Base-by-base conservation (phyloP, 129 eudicot genomes). In the Lactuca sativa region DNA sequence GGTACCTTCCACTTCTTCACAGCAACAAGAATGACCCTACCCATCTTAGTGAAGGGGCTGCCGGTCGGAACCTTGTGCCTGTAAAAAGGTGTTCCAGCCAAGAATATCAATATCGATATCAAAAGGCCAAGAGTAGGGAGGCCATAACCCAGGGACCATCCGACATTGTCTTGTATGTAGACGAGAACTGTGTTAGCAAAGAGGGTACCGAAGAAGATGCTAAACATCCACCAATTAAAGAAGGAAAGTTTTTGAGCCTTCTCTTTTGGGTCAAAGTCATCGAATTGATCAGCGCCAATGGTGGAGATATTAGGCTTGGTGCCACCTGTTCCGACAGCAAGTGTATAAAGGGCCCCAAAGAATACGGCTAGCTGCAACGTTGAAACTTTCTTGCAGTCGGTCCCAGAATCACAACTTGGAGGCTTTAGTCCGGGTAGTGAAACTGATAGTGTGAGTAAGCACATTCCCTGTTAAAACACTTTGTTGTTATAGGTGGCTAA, bases 21-120 rank as follows among this genome's bases (percentile, higher is more conserved):
- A 18, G 96, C 90, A 31, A 85, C 78, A 9, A 84, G 78, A 34
- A 90, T 78, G 64, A 86, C 95, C 71, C 60, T 51, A 65, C 79
- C 86, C 95, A 90, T 89, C 75, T 69, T 86, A 21, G 92, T 86
- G 44, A 89, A 86, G 3, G 88, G 93, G 66, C 96, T 89, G 58
- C 96, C 96, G 0, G 78, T 72, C 16, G 92, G 90, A 67, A 56
- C 8, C 61, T 80, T 89, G 71, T 86, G 96, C 66, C 96, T 79
- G 30, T 89, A 89, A 56, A 74, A 86, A 9, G 83, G 88, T 5
- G 93, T 81, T 31, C 96, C 96, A 4, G 81, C 82, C 68, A 86
- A 58, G 71, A 89, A 89, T 34, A 81, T 56, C 37, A 59, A 0
- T 62, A 85, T 71, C 12, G 82, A 66, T 12, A 85, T 36, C 11